Evolutionary conservation across 2,329 filamentous ascomycete genomes (phyloP), one percentile per base, ranked within the genome.

Genomic region (Catunica adiposa): DNA sequence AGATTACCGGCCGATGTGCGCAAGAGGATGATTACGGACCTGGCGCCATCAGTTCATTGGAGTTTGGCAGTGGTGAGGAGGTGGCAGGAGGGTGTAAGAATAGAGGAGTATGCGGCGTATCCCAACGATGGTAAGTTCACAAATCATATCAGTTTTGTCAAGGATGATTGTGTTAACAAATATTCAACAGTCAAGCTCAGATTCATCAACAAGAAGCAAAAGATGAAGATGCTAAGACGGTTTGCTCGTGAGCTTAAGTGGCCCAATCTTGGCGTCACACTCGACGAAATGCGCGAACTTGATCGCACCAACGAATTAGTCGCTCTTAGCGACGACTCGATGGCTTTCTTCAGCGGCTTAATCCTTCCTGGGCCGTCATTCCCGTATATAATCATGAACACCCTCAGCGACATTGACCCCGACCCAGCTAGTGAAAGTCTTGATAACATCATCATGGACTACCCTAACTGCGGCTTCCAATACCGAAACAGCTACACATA

Each of bases 361-460:
- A 76, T 88, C 37, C 68, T 89, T 2, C 84, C 84, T 7, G 84
- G 84, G 9, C 74, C 74, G 3, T 80, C 78, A 0, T 78, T 86
- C 48, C 82, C 84, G 2, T 89, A 84, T 68, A 74, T 87, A 38
- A 79, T 86, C 48, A 88, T 89, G 82, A 88, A 87, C 64, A 78
- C 83, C 3, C 72, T 89, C 46, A 80, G 88, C 60, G 84, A 88
- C 64, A 78, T 85, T 61, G 84, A 88, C 62, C 79, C 80, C 1
- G 83, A 86, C 63, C 74, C 74, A 3, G 80, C 79, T 2, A 79
- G 78, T 3, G 78, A 83, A 59, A 71, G 79, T 6, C 74, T 88
- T 15, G 79, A 80, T 9, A 73, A 83, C 34, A 73, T 89, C 7
- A 82, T 80, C 1, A 81, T 86, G 62, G 73, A 83, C 61, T 76